phyloP scores from a whole-genome alignment of 352 stramenopile species.

The Phytophthora megakarya region DNA sequence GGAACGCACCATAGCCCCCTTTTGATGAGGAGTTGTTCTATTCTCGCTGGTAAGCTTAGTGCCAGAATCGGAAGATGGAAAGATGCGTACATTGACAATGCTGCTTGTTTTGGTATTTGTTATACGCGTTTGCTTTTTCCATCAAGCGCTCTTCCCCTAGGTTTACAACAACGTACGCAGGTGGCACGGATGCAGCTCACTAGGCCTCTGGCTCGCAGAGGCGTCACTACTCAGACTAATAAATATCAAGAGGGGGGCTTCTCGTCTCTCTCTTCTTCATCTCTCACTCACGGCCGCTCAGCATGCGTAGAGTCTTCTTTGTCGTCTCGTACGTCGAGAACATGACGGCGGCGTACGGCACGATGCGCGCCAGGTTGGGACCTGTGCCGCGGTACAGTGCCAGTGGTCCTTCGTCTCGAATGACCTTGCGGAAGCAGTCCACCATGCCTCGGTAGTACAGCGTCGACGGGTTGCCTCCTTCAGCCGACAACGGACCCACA shows the following conservation, averaged over 20 bases:
- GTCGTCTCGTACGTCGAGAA: constrained; percentile 85
- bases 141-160: constrained; percentile 39
- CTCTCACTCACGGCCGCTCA: constrained; percentile 32
- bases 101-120: constrained; percentile 32
- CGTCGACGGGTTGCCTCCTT: constrained; percentile 30
- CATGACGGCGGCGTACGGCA: constrained; percentile 84
- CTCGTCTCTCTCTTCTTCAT: constrained; percentile 33
- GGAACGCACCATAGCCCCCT: constrained; percentile 1
- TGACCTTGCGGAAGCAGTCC: constrained; percentile 76
- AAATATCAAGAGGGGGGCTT: constrained; percentile 44
- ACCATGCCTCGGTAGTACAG: constrained; percentile 70
- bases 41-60: no score
- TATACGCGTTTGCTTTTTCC: constrained; percentile 30
- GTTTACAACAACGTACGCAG: constrained; percentile 35
- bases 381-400: constrained; percentile 79
- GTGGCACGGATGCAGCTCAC: constrained; percentile 38
- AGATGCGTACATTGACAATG: constrained; percentile 23
- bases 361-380: constrained; percentile 79
- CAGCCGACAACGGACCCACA: constrained; percentile 22
- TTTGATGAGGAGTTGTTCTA: constrained; percentile 11
- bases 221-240: constrained; percentile 35
- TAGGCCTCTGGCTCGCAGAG: constrained; percentile 24
- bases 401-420: constrained; percentile 67
- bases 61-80: no score
- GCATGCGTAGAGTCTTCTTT: constrained; percentile 64